phyloP scores from a whole-genome alignment of 352 stramenopile genomes.

The Phytophthora aleatoria region DNA sequence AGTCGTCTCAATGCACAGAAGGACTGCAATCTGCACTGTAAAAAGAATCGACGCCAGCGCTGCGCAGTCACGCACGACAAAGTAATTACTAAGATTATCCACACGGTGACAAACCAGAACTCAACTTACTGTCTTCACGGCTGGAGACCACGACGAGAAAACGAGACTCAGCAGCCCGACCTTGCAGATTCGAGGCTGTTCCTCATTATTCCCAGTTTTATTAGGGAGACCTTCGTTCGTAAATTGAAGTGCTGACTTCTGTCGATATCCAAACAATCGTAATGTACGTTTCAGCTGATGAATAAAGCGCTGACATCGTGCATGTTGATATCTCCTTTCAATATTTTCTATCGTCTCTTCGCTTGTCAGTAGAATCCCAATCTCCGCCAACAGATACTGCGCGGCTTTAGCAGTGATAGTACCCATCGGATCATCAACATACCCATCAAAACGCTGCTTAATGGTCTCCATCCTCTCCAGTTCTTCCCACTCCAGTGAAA shows the following conservation, averaged over 20 bases:
- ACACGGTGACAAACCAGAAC: neutral
- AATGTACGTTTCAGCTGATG: conserved; percentile 55
- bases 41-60: conserved; percentile 50
- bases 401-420: conserved; percentile 38
- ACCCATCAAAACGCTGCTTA: conserved; percentile 50
- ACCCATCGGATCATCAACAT: conserved; percentile 40
- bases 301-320: conserved; percentile 50
- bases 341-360: conserved; percentile 48
- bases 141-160: conserved; percentile 52
- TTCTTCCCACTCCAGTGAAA: conserved; percentile 49
- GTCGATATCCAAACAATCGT: conserved; percentile 68
- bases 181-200: conserved; percentile 55
- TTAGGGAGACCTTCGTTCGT: conserved; percentile 33
- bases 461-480: conserved; percentile 27
- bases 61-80: conserved; percentile 9
- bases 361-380: conserved; percentile 33
- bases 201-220: conserved; percentile 14
- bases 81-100: neutral
- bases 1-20: conserved; percentile 44
- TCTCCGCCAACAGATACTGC: conserved; percentile 63
- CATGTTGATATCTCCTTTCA: conserved; percentile 39
- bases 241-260: conserved; percentile 50
- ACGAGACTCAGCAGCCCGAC: conserved; percentile 48
- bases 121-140: conserved; percentile 39
- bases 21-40: conserved; percentile 36